Conservation (phyloP, 192 early-diverging fungal species). For the Fimicolochytrium jonesii region DNA sequence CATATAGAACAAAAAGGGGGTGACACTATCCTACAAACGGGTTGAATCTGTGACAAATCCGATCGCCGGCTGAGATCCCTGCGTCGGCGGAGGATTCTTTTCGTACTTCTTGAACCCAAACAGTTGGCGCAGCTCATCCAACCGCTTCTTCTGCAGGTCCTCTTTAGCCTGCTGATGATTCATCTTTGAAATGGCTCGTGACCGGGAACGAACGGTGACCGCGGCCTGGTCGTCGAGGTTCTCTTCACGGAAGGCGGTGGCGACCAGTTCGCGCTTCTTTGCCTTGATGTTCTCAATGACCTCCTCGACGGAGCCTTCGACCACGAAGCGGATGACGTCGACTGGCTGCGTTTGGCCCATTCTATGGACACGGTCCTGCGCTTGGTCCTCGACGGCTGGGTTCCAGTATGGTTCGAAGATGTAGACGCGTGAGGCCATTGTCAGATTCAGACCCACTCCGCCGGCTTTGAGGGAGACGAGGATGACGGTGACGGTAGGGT, state of each 20-base stretch:
- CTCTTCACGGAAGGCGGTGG: conserved; percentile 36
- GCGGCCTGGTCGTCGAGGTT: neutral
- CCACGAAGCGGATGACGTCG: conserved; percentile 45
- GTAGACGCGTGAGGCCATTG: conserved; percentile 47
- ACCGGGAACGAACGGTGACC: neutral
- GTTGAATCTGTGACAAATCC: too few relatives aligned
- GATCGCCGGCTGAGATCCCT: too few relatives aligned
- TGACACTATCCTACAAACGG: too few relatives aligned
- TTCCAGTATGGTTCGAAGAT: conserved; percentile 62
- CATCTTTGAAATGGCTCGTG: neutral
- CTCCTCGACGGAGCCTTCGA: conserved; percentile 51
- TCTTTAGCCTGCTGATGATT: neutral
- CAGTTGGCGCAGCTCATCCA: conserved; percentile 12
- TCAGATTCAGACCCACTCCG: conserved; percentile 59
- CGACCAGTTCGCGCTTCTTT: conserved; percentile 40
- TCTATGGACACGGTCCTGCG: conserved; percentile 56
- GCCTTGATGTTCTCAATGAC: conserved; percentile 47
- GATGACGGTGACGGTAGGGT: conserved; percentile 44
- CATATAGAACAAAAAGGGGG: too few relatives aligned
- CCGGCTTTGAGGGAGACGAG: conserved; percentile 58
- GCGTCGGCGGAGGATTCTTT: too few relatives aligned
- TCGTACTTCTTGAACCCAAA: conserved; percentile 13
- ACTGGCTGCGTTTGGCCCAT: conserved; percentile 53
- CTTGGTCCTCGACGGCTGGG: conserved; percentile 58
- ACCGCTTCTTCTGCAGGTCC: conserved; percentile 8